phyloP scores from a whole-genome alignment of 495 filamentous ascomycete genomes.

The Pseudotulostoma volvatum region DNA sequence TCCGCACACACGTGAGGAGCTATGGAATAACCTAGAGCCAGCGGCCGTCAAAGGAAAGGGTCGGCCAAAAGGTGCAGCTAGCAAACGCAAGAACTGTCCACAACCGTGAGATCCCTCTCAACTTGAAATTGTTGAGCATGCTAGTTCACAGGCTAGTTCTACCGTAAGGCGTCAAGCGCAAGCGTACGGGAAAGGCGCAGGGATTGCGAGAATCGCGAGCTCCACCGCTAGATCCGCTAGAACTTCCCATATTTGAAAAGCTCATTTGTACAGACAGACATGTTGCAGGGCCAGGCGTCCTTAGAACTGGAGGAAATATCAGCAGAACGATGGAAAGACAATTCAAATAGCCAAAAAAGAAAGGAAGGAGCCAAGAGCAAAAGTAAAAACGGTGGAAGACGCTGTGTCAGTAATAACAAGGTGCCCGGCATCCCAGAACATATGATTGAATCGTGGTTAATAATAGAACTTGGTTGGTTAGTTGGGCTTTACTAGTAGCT shows the following conservation, averaged over 20 bases:
- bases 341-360: not conserved
- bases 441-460: not conserved
- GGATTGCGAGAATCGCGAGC: not conserved
- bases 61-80: not conserved
- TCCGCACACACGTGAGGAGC: not conserved
- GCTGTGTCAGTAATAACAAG: not conserved
- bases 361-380: not conserved
- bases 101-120: not conserved
- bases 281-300: not conserved
- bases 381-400: not conserved
- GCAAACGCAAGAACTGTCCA: too few relatives aligned
- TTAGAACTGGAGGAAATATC: not conserved
- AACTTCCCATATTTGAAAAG: not conserved
- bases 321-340: not conserved
- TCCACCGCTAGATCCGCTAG: not conserved
- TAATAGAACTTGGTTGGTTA: not conserved
- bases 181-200: not conserved
- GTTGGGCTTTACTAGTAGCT: too few relatives aligned
- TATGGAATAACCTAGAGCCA: too few relatives aligned
- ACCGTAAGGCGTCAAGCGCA: not conserved
- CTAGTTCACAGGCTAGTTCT: not conserved
- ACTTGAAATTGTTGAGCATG: not conserved
- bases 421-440: not conserved
- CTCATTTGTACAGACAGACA: not conserved
- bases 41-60: not conserved